These are phyloP conservation scores for Fusarium compactum DNA, from an alignment of 2,329 filamentous ascomycete genomes.

Conservation along the genomic window DNA sequence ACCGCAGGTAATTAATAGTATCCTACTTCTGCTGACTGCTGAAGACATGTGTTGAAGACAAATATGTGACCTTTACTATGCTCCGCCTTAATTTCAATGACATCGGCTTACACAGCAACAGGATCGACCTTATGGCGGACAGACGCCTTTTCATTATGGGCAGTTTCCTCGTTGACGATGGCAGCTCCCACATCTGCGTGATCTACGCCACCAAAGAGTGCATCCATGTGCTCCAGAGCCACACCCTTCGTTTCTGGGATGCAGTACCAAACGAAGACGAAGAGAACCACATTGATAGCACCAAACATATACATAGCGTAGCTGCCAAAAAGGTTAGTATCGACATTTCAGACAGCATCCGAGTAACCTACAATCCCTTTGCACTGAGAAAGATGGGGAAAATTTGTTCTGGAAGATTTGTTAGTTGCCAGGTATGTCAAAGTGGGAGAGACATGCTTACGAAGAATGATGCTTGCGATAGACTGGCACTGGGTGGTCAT, in stretches of 20 bases:
- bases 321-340: not conserved
- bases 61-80: not conserved
- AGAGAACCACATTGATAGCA: not conserved
- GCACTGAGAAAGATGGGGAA: constrained; percentile 4
- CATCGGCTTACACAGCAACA: not conserved
- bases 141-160: not conserved
- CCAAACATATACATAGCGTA: constrained; percentile 19
- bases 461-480: constrained; percentile 12
- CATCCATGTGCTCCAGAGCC: constrained; percentile 9
- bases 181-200: not conserved
- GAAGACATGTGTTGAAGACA: too few species aligned
- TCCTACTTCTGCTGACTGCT: too few species aligned
- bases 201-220: not conserved
- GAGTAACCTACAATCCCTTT: not conserved
- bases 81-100: not conserved
- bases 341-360: fast-evolving
- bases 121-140: not conserved
- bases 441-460: not conserved
- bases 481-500: constrained; percentile 24
- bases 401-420: not conserved
- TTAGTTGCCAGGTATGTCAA: fast-evolving
- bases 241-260: constrained; percentile 9
- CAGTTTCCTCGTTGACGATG: not conserved
- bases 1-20: too few species aligned
- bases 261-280: constrained; percentile 8